Conservation (phyloP, 208 protist species). For the Vickermania spadyakhi region DNA sequence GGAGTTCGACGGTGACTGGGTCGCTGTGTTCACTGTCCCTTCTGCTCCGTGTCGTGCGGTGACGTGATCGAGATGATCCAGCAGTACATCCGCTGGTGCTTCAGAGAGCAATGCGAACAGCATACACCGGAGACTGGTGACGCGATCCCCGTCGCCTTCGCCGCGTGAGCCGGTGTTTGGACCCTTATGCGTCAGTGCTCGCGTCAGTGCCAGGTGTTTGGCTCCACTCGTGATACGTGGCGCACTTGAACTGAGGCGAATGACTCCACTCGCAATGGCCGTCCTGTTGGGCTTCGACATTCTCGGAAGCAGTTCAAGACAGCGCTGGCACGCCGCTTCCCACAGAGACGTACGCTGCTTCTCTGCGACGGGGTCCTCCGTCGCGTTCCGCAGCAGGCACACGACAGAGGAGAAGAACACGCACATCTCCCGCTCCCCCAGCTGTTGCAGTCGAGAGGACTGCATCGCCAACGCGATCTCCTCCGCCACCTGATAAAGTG, state of each 20-base stretch:
- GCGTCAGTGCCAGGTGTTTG: too few species aligned
- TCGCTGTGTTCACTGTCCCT: too few species aligned
- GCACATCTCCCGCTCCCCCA: constrained; percentile 33
- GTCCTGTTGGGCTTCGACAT: too few species aligned
- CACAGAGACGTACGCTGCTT: constrained; percentile 32
- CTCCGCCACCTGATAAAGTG: constrained; percentile 15
- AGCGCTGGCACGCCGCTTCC: constrained; percentile 35
- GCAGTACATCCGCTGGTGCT: background rate
- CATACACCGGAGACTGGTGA: background rate
- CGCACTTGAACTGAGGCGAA: too few species aligned
- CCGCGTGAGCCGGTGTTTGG: background rate
- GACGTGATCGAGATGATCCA: background rate
- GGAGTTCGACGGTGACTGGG: too few species aligned
- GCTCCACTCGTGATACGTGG: too few species aligned
- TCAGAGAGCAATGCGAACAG: background rate
- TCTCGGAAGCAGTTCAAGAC: constrained; percentile 21
- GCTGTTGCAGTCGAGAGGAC: constrained; percentile 21
- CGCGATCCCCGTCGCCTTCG: background rate
- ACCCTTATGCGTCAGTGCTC: too few species aligned
- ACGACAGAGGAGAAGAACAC: background rate
- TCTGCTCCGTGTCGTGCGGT: background rate
- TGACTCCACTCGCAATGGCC: too few species aligned
- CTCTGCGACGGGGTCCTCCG: too few species aligned
- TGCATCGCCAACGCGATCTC: constrained; percentile 30
- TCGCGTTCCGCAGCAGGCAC: background rate